phyloP scores from a whole-genome alignment of 306 rosid genomes.

The Astragalus membranaceus region DNA sequence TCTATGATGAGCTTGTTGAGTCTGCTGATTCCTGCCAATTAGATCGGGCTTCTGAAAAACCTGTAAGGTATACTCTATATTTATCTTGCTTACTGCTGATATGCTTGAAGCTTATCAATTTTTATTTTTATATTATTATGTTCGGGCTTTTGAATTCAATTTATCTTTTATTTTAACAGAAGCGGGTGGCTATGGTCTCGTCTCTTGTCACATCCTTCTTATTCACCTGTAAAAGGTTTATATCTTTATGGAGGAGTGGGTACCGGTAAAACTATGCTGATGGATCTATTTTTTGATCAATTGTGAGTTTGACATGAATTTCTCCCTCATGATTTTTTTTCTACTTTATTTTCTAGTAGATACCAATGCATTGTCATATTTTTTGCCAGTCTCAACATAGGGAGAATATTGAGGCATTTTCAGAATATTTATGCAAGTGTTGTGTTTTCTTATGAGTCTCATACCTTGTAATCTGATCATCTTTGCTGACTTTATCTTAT shows the following conservation, averaged over 20 bases:
- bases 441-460: slow-evolving; percentile 12
- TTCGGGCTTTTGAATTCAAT: background rate
- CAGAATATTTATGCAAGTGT: slow-evolving; percentile 9
- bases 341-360: slow-evolving; percentile 1
- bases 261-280: slow-evolving; percentile 97
- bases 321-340: background rate
- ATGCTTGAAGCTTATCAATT: slow-evolving; percentile 11
- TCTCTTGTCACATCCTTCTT: slow-evolving; percentile 67
- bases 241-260: slow-evolving; percentile 99
- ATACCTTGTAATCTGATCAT: slow-evolving; percentile 1
- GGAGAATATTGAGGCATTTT: slow-evolving; percentile 4
- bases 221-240: slow-evolving; percentile 80
- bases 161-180: slow-evolving; percentile 33
- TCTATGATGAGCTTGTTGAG: slow-evolving; percentile 78
- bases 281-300: slow-evolving; percentile 90
- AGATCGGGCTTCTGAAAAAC: slow-evolving; percentile 62
- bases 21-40: slow-evolving; percentile 57
- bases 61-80: slow-evolving; percentile 54
- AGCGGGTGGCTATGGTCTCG: slow-evolving; percentile 98
- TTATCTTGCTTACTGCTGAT: background rate
- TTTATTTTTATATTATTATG: background rate
- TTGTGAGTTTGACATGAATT: slow-evolving; percentile 54
- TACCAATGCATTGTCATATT: slow-evolving; percentile 6
- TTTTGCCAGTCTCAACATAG: background rate
- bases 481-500: slow-evolving; percentile 11